phyloP scores from a whole-genome alignment of 306 rosid genomes.

The Carpinus fangiana region DNA sequence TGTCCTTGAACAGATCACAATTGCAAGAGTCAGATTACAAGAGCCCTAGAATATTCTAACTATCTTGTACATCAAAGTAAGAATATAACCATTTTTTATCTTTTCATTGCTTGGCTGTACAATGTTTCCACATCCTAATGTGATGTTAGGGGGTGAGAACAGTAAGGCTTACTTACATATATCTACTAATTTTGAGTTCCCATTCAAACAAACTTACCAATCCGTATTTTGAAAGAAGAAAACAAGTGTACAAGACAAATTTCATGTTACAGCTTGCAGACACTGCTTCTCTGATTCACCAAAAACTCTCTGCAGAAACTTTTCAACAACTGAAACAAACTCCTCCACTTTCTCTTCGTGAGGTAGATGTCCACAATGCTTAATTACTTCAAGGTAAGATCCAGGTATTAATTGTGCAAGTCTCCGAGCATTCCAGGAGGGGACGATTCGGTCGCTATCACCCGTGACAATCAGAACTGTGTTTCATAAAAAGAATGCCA shows the following conservation, averaged over 20 bases:
- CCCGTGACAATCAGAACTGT: constrained; percentile 88
- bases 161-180: not conserved
- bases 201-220: not conserved
- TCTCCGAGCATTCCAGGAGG: constrained; percentile 86
- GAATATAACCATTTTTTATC: not conserved
- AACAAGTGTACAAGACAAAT: constrained; percentile 6
- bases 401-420: constrained; percentile 83
- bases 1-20: not conserved
- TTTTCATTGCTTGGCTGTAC: not conserved
- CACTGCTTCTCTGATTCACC: constrained; percentile 38
- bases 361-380: constrained; percentile 87
- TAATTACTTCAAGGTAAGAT: constrained; percentile 63
- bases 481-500: constrained; percentile 24
- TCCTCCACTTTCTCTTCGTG: constrained; percentile 90
- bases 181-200: not conserved
- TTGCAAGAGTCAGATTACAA: not conserved
- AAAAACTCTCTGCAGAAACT: constrained; percentile 54
- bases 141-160: not conserved
- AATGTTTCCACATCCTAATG: not conserved
- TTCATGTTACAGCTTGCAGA: constrained; percentile 34
- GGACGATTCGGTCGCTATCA: constrained; percentile 74
- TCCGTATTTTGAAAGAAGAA: constrained; percentile 1
- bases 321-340: constrained; percentile 67
- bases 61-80: not conserved
- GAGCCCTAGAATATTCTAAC: not conserved